Conservation (phyloP, 257 asterid genomes). For the Nicotiana obtusifolia region DNA sequence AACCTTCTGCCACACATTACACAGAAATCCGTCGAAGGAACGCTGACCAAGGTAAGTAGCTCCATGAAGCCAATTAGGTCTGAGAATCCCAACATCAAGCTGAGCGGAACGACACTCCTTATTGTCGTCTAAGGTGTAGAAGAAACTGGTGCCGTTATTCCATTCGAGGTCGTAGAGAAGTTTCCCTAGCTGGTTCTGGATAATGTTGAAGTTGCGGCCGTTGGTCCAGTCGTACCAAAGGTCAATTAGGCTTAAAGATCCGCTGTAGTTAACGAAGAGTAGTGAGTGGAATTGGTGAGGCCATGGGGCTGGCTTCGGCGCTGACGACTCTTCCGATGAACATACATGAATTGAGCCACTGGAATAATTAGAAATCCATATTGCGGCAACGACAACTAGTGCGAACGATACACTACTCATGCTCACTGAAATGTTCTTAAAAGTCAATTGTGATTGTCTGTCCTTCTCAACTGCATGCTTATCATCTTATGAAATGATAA, state of each 20-base stretch:
- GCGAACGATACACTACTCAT: background rate
- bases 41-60: slow-evolving; percentile 54
- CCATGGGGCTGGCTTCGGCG: slow-evolving; percentile 57
- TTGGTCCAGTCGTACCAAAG: slow-evolving; percentile 76
- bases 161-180: slow-evolving; percentile 56
- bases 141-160: slow-evolving; percentile 60
- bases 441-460: background rate
- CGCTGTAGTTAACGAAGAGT: slow-evolving; percentile 43
- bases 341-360: too few species aligned
- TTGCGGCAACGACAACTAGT: background rate
- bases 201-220: slow-evolving; percentile 67
- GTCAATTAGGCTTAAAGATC: slow-evolving; percentile 31
- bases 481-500: background rate
- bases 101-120: slow-evolving; percentile 33
- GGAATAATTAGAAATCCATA: background rate
- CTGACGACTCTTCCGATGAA: background rate
- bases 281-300: slow-evolving; percentile 74
- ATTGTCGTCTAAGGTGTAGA: slow-evolving; percentile 44
- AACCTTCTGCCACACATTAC: slow-evolving; percentile 67
- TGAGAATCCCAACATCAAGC: slow-evolving; percentile 51
- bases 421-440: background rate
- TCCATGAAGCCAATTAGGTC: slow-evolving; percentile 63
- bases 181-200: slow-evolving; percentile 56
- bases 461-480: too few species aligned
- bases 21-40: slow-evolving; percentile 53